Percentiles rank a stretch among this genome's conserved stretches.
These are phyloP conservation scores for Meyerozyma athensensis DNA, from an alignment of 1,139 yeast species.

Conservation along the genomic window DNA sequence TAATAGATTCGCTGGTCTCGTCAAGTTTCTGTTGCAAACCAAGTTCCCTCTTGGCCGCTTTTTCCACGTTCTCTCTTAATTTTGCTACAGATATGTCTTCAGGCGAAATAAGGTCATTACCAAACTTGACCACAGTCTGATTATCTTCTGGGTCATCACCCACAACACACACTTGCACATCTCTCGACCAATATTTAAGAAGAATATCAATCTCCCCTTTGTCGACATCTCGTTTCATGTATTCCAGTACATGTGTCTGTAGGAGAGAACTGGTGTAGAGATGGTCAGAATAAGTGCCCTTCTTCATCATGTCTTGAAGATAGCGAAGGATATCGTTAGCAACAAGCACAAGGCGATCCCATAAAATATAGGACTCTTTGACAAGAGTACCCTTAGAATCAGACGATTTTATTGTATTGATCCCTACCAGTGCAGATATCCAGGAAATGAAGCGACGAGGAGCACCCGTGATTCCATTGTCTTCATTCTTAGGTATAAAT, in stretches of 20 bases:
- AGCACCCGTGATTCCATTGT: constrained; percentile 15
- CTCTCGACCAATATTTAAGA: constrained; percentile 24
- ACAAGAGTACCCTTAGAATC: constrained; percentile 13
- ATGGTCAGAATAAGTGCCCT: constrained; percentile 17
- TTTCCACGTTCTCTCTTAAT: constrained; percentile 19
- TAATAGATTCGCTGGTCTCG: constrained; percentile 6
- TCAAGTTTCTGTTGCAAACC: constrained; percentile 14
- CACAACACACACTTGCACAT: constrained; percentile 14
- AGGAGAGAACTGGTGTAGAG: constrained; percentile 19
- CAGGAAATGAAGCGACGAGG: constrained; percentile 19
- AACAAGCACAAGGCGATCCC: constrained; percentile 18
- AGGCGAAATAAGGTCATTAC: constrained; percentile 14
- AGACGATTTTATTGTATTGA: constrained; percentile 6
- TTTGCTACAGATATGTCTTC: constrained; percentile 29
- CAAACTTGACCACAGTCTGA: constrained; percentile 22
- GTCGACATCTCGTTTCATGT: constrained; percentile 13
- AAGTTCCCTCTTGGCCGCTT: constrained; percentile 16
- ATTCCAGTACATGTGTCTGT: constrained; percentile 11
- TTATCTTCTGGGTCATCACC: constrained; percentile 10
- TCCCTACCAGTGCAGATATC: constrained; percentile 9
- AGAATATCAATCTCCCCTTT: constrained; percentile 21
- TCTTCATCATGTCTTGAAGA: constrained; percentile 8
- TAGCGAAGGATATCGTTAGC: constrained; percentile 12
- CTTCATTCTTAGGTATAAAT: neutral
- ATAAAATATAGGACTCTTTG: constrained; percentile 23